A percentile compares a stretch with the other conserved stretches of the same genome.
These are phyloP conservation scores for Heritiera littoralis DNA, from an alignment of 345 rosid species.

Conservation along the genomic window DNA sequence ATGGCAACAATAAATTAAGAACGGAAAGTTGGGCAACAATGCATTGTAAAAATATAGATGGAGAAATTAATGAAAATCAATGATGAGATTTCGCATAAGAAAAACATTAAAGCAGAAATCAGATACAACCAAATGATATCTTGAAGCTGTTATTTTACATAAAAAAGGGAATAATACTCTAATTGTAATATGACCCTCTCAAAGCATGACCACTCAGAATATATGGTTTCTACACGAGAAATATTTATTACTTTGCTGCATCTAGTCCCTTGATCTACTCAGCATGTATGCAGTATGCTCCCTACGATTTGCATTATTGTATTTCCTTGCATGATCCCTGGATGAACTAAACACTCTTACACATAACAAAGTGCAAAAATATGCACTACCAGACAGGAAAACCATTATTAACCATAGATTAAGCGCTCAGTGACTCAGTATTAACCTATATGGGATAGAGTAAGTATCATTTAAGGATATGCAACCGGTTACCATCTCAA, in stretches of 20 bases:
- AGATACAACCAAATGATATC: background rate
- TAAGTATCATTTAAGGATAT: background rate
- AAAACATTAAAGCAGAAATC: background rate
- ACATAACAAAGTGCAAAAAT: background rate
- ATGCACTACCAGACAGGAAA: background rate
- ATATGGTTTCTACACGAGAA: background rate
- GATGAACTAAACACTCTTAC: background rate
- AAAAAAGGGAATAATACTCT: background rate
- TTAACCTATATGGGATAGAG: background rate
- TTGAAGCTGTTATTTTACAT: background rate
- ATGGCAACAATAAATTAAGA: background rate
- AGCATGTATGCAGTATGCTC: background rate
- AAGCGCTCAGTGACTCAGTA: background rate
- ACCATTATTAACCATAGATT: background rate
- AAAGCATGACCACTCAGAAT: background rate
- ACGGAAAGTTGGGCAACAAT: background rate
- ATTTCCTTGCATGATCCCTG: background rate
- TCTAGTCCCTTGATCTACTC: background rate
- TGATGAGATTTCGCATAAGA: background rate
- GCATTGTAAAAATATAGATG: background rate
- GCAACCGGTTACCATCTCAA: background rate
- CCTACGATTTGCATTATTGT: background rate
- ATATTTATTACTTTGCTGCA: slow-evolving; percentile 5
- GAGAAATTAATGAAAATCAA: slow-evolving; percentile 11
- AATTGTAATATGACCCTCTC: background rate